Evolutionary conservation across 2,329 filamentous ascomycete genomes (phyloP), one percentile per base, ranked within the genome.

Genomic region (Orbilia blumenaviensis): DNA sequence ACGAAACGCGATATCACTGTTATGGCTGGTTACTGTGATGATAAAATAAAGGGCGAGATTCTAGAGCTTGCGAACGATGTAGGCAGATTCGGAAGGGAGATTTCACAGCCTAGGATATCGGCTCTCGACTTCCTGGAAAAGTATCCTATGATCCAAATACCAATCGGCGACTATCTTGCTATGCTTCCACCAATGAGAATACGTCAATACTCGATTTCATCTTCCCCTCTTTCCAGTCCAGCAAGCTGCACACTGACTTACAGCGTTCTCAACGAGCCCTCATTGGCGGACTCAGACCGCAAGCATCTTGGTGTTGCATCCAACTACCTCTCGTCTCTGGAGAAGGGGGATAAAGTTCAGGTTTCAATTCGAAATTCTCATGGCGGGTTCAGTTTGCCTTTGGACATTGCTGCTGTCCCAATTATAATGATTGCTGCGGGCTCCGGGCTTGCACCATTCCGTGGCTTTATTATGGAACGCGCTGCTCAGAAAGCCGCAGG

Each of bases 171-270:
- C 16, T 94, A 91, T 83, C 85, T 95, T 6, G 85, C 86, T 34
- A 90, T 93, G 85, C 86, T 93, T 0, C 90, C 91, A 1, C 90
- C 91, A 0, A 92, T 95, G 89, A 89, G 91, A 27, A 86, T 92
- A 41, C 87, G 91, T n/a, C 90, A 92, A 81, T 93, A 93, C 84
- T 92, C 89, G 32, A 92, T 94, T 80, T 93, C 91, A 0, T 93
- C 91, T 0, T 92, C 91, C 0, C 90, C 91, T 0, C 84, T 92
- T 0, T 85, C 84, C 77, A 86, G 89, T 77, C 84, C 87, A 0
- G 84, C 83, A 9, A 85, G 85, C 69, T 86, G 87, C 60, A 89
- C 89, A 0, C 85, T 94, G 25, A 93, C 90, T 2, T 93, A 91
- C 83, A 86, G 86, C 2, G 86, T 93, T 0, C 85, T 92, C 60